Base-by-base conservation (phyloP, 108 stramenopile species). In the Nannochloropsis salina region DNA sequence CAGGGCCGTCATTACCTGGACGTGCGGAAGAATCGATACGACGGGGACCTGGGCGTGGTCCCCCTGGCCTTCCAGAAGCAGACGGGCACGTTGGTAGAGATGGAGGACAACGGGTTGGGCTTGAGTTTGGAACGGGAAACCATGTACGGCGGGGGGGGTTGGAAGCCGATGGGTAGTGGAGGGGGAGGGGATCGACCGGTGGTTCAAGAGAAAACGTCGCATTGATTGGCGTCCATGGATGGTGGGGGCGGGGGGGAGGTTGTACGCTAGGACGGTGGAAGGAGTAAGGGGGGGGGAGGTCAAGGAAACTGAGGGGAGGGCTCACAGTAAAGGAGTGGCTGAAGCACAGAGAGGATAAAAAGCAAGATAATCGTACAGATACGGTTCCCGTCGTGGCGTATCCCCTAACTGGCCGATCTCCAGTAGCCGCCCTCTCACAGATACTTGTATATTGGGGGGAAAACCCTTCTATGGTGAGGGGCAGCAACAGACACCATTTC, bases 11-110 rank as follows among this genome's bases (percentile, higher is more conserved):
- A 98, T 92, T 94, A 88, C 81, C 45, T 99, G 9, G 99, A 99
- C 82, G 96, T 99, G 8, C 94, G 92, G 85, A 99, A 99, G 95
- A 99, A 99, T 91, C 94, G 99, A 42, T 98, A 93, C 87, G 96
- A 97, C 86, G 99, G 99, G 10, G 93, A 93, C 8, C 85, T 97
- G 20, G 99, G 99, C 15, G 86, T 88, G 45, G 89, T 93, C 9
- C 92, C 91, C 12, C 83, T 99, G 1, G 89, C 92, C 80, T 99
- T 97, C 86, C 88, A 98, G 81, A 88, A 86, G 11, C 51, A 82
- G 18, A 22, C 83, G 20, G 44, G 84, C 45, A 86, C 86, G 44
- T 83, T 90, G 3, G 43, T 42, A 15, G 90, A 91, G 89, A 2
- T 74, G 61, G 61, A 74, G 61, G n/a, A 74, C 61, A 74, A n/a